phyloP scores from a whole-genome alignment of 1,139 yeast species.

The Lodderomyces metapsilosis region DNA sequence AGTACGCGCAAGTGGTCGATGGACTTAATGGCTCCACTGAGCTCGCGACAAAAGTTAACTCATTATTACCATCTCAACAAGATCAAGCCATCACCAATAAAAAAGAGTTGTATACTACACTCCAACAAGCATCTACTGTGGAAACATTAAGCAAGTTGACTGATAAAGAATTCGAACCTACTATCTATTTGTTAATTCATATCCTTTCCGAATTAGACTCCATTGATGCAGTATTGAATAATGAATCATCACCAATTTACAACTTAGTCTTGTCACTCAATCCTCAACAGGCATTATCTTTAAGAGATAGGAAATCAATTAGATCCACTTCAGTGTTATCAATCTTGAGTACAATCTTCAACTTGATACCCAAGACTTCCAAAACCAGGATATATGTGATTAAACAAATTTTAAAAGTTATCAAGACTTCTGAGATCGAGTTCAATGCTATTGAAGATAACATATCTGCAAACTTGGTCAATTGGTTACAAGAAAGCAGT shows the following conservation, averaged over 20 bases:
- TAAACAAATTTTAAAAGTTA: slow-evolving; percentile 32
- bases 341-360: slow-evolving; percentile 43
- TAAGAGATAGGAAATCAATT: slow-evolving; percentile 49
- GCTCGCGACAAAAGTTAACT: slow-evolving; percentile 28
- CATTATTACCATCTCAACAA: slow-evolving; percentile 23
- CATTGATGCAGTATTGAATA: slow-evolving; percentile 27
- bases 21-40: slow-evolving; percentile 26
- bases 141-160: slow-evolving; percentile 34
- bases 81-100: slow-evolving; percentile 29
- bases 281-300: slow-evolving; percentile 40
- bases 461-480: slow-evolving; percentile 36
- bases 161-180: slow-evolving; percentile 47
- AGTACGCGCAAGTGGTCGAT: slow-evolving; percentile 42
- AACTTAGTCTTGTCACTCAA: slow-evolving; percentile 31
- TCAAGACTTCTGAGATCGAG: slow-evolving; percentile 31
- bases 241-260: slow-evolving; percentile 27
- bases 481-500: slow-evolving; percentile 36
- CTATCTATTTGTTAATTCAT: slow-evolving; percentile 43
- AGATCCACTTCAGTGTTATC: slow-evolving; percentile 45
- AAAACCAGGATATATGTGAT: slow-evolving; percentile 33
- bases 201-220: slow-evolving; percentile 30
- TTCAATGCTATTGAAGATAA: slow-evolving; percentile 35
- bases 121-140: slow-evolving; percentile 26
- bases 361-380: slow-evolving; percentile 39
- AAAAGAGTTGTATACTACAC: slow-evolving; percentile 25